phyloP scores from a whole-genome alignment of 345 rosid species.

The Arabis alpina region DNA sequence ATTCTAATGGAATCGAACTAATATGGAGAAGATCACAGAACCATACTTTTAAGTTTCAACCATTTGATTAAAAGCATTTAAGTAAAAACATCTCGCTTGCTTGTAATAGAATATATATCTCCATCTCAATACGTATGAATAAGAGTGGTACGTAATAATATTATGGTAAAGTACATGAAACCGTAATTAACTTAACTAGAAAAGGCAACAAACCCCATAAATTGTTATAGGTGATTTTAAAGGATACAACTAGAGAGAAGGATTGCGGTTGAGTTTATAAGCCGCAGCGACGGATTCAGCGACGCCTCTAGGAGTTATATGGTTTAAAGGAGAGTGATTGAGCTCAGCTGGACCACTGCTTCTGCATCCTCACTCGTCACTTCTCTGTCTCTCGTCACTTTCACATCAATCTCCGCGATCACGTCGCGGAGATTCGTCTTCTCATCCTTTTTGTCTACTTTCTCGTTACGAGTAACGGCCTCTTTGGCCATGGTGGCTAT shows the following conservation, averaged over 20 bases:
- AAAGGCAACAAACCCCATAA: neutral
- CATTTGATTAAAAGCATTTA: no score
- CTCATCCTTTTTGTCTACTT: neutral
- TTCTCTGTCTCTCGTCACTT: slow-evolving; percentile 19
- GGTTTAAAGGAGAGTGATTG: neutral
- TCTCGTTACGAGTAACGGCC: slow-evolving; percentile 32
- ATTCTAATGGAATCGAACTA: no score
- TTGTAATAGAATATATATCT: no score
- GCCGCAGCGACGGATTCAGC: slow-evolving; percentile 44
- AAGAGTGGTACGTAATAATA: no score
- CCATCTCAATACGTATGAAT: no score
- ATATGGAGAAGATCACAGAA: no score
- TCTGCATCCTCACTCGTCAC: slow-evolving; percentile 43
- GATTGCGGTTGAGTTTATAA: slow-evolving; percentile 28
- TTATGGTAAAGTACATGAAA: no score
- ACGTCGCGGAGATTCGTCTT: slow-evolving; percentile 25
- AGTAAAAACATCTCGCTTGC: no score
- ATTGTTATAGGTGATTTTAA: neutral
- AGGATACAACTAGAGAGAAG: neutral
- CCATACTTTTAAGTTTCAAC: no score
- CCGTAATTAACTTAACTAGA: no score
- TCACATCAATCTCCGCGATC: slow-evolving; percentile 33
- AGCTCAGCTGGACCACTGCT: slow-evolving; percentile 43
- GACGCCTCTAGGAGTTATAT: slow-evolving; percentile 36
- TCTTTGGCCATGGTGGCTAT: slow-evolving; percentile 15